Evolutionary conservation across 768 basidiomycete genomes (phyloP), one percentile per base, ranked within the genome.

Genomic region (Suillus placidus): DNA sequence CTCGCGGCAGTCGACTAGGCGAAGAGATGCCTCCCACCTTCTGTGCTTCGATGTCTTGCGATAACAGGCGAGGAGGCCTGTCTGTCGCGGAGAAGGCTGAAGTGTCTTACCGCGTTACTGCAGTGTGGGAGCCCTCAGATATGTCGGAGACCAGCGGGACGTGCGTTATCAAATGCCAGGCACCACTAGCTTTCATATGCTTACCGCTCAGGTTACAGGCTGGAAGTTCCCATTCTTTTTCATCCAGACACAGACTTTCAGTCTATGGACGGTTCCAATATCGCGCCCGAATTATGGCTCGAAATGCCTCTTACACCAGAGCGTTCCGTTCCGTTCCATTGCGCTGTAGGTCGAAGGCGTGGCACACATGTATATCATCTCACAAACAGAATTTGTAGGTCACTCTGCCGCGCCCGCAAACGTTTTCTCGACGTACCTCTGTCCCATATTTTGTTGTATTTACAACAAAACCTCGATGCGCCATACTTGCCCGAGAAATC

Each of bases 371-470:
- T 34, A 7, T 61, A 32, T 35, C 38, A 42, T 64, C 40, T 49
- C 20, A 55, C 26, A 6, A 16, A 62, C 35, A 72, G 23, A 63
- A 47, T 34, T 47, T 45, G 49, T 54, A 90, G 90, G 80, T 90
- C 26, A 89, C 90, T 61, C 76, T 92, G 37, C 90, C 90, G 26
- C 83, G 82, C 32, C 82, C 85, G 18, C 80, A 85, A 14, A 83
- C 83, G 5, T 91, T 90, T 77, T 81, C 85, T 69, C 88, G 90
- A 35, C 74, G 82, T 32, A 82, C 82, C 20, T 83, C 83, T n/a
- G 84, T 92, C 66, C 85, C 90, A 14, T 91, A 87, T 71, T 92
- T 87, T 70, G 88, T 90, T 61, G 87, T 91, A 35, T 91, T 91
- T 76, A 85, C 85, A 12, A 91, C 91, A 37, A 84, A 77, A 9